Base-by-base conservation (phyloP, 176 grass and related monocot species). In the Ensete ventricosum region DNA sequence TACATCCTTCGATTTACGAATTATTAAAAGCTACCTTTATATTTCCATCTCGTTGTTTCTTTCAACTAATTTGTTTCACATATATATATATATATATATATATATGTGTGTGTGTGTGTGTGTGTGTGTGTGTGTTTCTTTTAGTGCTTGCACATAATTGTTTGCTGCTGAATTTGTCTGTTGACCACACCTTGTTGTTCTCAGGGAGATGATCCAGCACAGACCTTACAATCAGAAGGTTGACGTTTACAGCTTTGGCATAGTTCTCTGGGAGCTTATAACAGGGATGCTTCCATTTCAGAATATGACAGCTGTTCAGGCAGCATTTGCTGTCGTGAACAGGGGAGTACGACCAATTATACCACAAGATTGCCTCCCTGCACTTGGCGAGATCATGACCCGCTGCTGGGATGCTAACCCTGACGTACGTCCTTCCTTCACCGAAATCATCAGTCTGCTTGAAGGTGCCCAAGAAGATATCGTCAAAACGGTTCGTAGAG, bases 201-300 rank as follows among this genome's bases (percentile, higher is more conserved):
- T 7, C 72, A 74, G 72, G 8, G 65, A 68, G 23, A 68, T 68
- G 65, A 68, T 68, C 65, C 65, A 68, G 63, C 63, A 65, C 63
- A 22, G 63, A 65, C 63, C 69, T 71, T 71, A 71, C n/a, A 71
- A 71, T 71, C 69, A 71, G 48, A 71, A 71, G 20, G 69, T 71
- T 8, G 69, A 71, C 27, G 65, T 74, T 9, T 74, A 74, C 58
- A 74, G 72, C 29, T 74, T 74, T 19, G 72, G 72, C 14, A 74
- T 74, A 16, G 72, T 74, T 74, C 72, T 74, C 53, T 74, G 72
- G 72, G 72, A 74, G n/a, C 72, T 74, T 17, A 74, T 74, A 55
- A 74, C 72, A 10, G 72, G 72, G 14, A 21, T 74, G 72, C 52
- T 74, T 74, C 72, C 72, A 3, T 74, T 74, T 14, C 72, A 74